These are phyloP conservation scores for Pyrenophora tritici-repentis DNA, from an alignment of 2,329 filamentous ascomycete species.

Conservation along the genomic window DNA sequence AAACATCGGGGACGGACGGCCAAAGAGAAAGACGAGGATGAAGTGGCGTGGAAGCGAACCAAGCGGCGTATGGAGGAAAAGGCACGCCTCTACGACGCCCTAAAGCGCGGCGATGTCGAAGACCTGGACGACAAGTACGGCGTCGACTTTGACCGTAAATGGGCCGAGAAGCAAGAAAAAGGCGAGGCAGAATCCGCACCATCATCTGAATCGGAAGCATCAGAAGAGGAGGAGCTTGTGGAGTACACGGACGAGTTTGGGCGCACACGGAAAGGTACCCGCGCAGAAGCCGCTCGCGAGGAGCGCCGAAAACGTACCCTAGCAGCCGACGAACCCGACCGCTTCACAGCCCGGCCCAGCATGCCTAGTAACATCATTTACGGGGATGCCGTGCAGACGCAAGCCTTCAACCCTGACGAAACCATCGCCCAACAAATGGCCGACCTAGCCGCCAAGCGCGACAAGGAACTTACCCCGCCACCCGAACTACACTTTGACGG, in stretches of 20 bases:
- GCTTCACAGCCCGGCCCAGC: constrained; percentile 69
- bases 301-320: constrained; percentile 62
- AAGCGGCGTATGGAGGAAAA: constrained; percentile 89
- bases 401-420: constrained; percentile 80
- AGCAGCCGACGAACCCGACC: constrained; percentile 65
- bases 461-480: constrained; percentile 80
- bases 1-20: constrained; percentile 65
- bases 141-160: constrained; percentile 95
- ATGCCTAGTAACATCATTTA: constrained; percentile 76
- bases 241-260: constrained; percentile 94
- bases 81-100: constrained; percentile 80
- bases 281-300: constrained; percentile 68
- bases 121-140: constrained; percentile 67
- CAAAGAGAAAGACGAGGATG: constrained; percentile 60
- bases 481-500: constrained; percentile 85
- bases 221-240: constrained; percentile 66
- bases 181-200: constrained; percentile 51
- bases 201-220: constrained; percentile 38
- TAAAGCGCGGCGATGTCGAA: constrained; percentile 83
- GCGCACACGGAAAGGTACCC: constrained; percentile 74
- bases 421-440: constrained; percentile 71
- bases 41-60: constrained; percentile 65
- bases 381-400: constrained; percentile 81
- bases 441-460: constrained; percentile 74
- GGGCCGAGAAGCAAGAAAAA: constrained; percentile 70